Evolutionary conservation across 768 basidiomycete species (phyloP), one percentile per base, ranked within the genome.

Genomic region (Rhodotorula sphaerocarpa): DNA sequence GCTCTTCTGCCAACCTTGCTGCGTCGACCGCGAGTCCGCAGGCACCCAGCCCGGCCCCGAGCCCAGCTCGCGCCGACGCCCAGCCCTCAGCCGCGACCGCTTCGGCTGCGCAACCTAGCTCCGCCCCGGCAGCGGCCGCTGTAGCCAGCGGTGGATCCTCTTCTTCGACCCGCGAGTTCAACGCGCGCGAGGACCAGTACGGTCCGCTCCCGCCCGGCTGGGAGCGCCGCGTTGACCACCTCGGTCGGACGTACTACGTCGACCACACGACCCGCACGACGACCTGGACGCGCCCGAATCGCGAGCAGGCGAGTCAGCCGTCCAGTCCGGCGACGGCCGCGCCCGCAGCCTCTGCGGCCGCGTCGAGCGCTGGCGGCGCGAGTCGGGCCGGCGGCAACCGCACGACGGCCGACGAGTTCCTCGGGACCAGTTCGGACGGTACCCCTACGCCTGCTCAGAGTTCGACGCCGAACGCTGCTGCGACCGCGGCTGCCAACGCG

Each of bases 201-300:
- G 95, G 95, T 6, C 83, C 88, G 34, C 79, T 99, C 28, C 93
- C 95, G 5, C 75, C 79, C 31, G 90, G 91, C 5, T 99, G 95
- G 95, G 95, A 99, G 76, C 83, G 95, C 63, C 87, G 95, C 48
- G 88, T 92, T 58, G 95, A 99, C 77, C 92, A 95, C 36, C 82
- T 97, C 30, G 95, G 86, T 14, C 80, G 95, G 59, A 93, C 90
- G 11, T 99, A 99, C 75, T 99, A 97, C 75, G 95, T 99, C 57
- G 95, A 99, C 74, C 95, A 97, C 77, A 97, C 96, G 75, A 90
- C 89, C 14, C 86, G 95, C 59, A 88, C 87, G 18, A 99, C 95
- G 11, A 97, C 95, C 0, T 99, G 95, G 95, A 92, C 90, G 74
- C 79, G 95, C 23, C 93, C 93, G 11, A 50, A 72, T 31, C 59